Base-by-base conservation (phyloP, 208 protist genomes). In the Leishmania gerbilli region DNA sequence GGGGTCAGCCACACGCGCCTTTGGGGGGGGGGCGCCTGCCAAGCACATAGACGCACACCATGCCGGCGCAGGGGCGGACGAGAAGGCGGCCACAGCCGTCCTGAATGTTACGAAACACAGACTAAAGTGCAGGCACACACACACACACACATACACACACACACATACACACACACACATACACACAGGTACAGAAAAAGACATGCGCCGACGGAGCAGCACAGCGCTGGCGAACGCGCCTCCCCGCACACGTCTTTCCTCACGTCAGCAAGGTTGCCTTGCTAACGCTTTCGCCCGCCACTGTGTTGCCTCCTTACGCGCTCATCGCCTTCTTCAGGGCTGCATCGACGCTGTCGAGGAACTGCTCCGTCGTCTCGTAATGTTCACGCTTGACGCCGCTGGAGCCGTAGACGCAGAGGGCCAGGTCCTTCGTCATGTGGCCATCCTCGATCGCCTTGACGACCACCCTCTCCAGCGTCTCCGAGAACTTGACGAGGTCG, bases 391-490 rank as follows among this genome's bases (percentile, higher is more conserved):
- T 95, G 31, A 98, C 82, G 53, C 87, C 87, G 47, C 87, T 85
- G 77, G 80, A 81, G 58, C 97, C 97, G 84, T 98, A 89, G 62
- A 99, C 89, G 85, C 97, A 99, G 17, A 99, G 80, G 40, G 99
- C 98, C 3, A 99, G 93, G 88, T 99, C 99, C 93, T 99, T 99
- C 53, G 99, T 99, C 98, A 99, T 99, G 84, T 96, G 87, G 37
- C 98, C 98, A 47, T 78, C 62, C 88, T 99, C 97, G 74, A 99
- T 94, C 11, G 97, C 92, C 45, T 92, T 81, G 58, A 99, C 89
- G 80, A 97, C 97, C 19, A 96, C 92, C 71, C 88, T 76, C 90
- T 99, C 98, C 37, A 99, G 89, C 56, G 85, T 90, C 3, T 90
- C 27, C 71, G 85, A 67, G 82, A 99, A 99, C n/a, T 94, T 84